Base-by-base conservation (phyloP, 192 early-diverging fungal species). In the Radiomyces spectabilis region DNA sequence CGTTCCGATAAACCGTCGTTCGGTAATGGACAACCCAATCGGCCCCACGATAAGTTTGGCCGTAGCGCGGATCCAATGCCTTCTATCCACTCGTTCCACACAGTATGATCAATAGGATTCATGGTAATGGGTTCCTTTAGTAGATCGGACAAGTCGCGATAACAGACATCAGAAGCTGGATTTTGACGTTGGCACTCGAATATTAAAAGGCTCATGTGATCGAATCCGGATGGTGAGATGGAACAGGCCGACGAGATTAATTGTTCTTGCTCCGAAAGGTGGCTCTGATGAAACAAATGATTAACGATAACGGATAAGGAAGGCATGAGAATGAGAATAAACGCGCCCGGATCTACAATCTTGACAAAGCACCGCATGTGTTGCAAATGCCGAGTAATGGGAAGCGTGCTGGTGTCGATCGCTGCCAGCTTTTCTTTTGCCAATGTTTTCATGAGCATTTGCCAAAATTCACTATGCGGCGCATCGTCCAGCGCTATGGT, bases 331-430 rank as follows among this genome's bases (percentile, higher is more conserved):
- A 76, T 53, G 27, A 78, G 72, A 1, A 76, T 52, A 32, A 78
- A 71, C 2, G 76, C 65, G 25, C 59, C 60, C 3, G 66, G 34
- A 43, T 76, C 69, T 52, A 70, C 57, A 9, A 59, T 71, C 58
- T 82, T 82, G 38, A 82, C 63, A 65, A 82, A 82, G 32, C 80
- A 82, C 18, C 72, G 58, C 24, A 76, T 66, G 18, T 82, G n/a
- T n/a, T n/a, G n/a, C n/a, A n/a, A n/a, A n/a, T n/a, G n/a, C n/a
- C n/a, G n/a, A n/a, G n/a, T n/a, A n/a, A n/a, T n/a, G n/a, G n/a
- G n/a, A n/a, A n/a, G n/a, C n/a, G n/a, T n/a, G n/a, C n/a, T n/a
- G n/a, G n/a, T n/a, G n/a, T n/a, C n/a, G 16, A 53, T 30, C 15
- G 60, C 63, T 4, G 61, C 47, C 1, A 63, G 41, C 16, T 71